Base-by-base conservation (phyloP, 2,329 filamentous ascomycete genomes). In the Colletotrichum cereale region DNA sequence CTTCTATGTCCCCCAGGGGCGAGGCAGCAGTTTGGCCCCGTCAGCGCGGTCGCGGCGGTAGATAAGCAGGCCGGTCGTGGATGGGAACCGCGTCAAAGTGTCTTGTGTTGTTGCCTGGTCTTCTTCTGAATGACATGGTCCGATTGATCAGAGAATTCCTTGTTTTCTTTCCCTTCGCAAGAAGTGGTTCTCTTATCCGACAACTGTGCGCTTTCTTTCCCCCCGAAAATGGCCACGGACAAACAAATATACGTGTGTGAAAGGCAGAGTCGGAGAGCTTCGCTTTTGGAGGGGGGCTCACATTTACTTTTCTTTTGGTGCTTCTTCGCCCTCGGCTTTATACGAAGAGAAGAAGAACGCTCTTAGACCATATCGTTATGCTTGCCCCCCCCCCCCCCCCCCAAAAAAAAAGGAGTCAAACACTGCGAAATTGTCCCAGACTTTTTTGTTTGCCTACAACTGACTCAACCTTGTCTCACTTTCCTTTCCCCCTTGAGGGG, bases 41-140 rank as follows among this genome's bases (percentile, higher is more conserved):
- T 71, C 67, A 71, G 36, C 64, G 38, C 14, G 60, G 63, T 24
- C 63, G 67, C 12, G 64, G 63, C n/a, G 42, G n/a, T 50, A 58
- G n/a, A 34, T 44, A 40, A 34, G 14, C 24, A 38, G 16, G 34
- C 18, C 36, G 2, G 36, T 10, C 21, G 53, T 42, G 40, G 21
- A 24, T 52, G 6, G 14, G 26, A 38, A 38, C 29, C n/a, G 58
- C 53, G 38, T 60, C 42, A 24, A 60, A 38, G 57, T 62, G 50
- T 55, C 12, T 47, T 31, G 31, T 50, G 62, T 60, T 52, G 36
- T 38, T 62, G 58, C 36, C n/a, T 44, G 16, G 26, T 71, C 44
- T 50, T 68, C 31, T 71, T 71, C 29, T 47, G 55, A 71, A 68
- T 68, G 58, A 71, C 69, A 71, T 71, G 53, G 26, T 71, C 66